Conservation (phyloP, 2,329 filamentous ascomycete genomes). For the Fusarium marasasianum region DNA sequence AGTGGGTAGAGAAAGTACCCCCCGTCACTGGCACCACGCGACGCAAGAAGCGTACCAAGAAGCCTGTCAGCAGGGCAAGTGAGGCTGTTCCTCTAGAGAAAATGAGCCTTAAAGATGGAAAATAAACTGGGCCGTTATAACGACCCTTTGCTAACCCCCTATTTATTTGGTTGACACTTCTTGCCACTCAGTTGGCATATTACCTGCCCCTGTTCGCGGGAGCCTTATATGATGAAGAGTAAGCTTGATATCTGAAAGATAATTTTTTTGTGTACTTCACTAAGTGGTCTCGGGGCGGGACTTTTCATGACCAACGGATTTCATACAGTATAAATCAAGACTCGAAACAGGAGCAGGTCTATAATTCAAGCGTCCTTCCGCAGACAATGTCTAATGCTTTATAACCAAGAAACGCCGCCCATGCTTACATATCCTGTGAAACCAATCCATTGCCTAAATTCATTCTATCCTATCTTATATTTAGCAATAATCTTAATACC, state of each 20-base stretch:
- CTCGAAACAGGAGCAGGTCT: constrained; percentile 13
- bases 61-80: constrained; percentile 7
- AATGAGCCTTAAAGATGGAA: constrained; percentile 8
- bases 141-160: neutral
- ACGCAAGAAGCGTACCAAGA: constrained; percentile 51
- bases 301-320: neutral
- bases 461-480: constrained; percentile 7
- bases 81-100: constrained; percentile 15
- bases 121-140: neutral
- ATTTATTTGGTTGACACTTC: neutral
- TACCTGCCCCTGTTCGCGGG: neutral
- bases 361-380: constrained; percentile 14
- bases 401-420: constrained; percentile 23
- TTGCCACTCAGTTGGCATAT: neutral
- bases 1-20: constrained; percentile 74
- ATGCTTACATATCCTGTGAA: constrained; percentile 2
- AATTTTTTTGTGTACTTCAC: neutral
- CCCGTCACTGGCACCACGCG: constrained; percentile 48
- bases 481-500: constrained; percentile 42
- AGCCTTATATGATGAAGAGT: neutral
- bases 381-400: constrained; percentile 29
- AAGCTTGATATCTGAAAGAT: neutral
- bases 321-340: constrained; percentile 4
- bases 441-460: constrained; percentile 4
- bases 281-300: neutral